phyloP scores from a whole-genome alignment of 768 basidiomycete species.

The Nevesoporus exiguus region DNA sequence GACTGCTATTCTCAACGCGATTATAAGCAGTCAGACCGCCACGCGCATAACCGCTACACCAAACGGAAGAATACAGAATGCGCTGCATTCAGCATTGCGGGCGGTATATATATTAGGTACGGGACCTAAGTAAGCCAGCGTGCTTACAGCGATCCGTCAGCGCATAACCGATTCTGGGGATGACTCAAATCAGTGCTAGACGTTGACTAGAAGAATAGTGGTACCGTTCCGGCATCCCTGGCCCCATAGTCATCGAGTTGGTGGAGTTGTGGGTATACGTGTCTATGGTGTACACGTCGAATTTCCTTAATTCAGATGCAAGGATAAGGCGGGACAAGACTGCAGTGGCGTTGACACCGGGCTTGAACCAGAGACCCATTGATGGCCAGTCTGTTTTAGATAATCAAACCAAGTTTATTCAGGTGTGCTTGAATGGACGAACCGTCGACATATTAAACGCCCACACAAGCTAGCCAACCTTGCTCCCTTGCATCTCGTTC shows the following conservation, averaged over 20 bases:
- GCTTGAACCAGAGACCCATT: constrained; percentile 76
- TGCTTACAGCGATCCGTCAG: no score
- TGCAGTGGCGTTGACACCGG: constrained; percentile 48
- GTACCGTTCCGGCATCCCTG: constrained; percentile 69
- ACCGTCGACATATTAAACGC: constrained; percentile 14
- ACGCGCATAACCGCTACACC: no score
- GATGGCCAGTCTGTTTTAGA: constrained; percentile 75
- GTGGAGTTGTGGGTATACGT: constrained; percentile 4
- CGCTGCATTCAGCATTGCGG: no score
- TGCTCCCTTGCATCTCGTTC: constrained; percentile 2
- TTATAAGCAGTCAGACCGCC: no score
- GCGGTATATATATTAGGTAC: no score
- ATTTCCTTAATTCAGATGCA: constrained; percentile 50
- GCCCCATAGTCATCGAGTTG: background rate
- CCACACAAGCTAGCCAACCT: constrained; percentile 15
- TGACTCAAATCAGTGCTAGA: constrained; percentile 80
- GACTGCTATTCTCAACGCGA: constrained; percentile 51
- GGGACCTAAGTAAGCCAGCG: no score
- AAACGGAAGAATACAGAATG: no score
- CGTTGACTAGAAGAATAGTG: constrained; percentile 69
- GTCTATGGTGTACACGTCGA: constrained; percentile 47
- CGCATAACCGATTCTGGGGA: constrained; percentile 77
- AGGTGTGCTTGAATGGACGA: background rate
- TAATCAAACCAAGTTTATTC: background rate
- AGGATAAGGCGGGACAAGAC: constrained; percentile 51